Evolutionary conservation across 345 rosid genomes (phyloP).

Genomic region (Raphanus raphanistrum): DNA sequence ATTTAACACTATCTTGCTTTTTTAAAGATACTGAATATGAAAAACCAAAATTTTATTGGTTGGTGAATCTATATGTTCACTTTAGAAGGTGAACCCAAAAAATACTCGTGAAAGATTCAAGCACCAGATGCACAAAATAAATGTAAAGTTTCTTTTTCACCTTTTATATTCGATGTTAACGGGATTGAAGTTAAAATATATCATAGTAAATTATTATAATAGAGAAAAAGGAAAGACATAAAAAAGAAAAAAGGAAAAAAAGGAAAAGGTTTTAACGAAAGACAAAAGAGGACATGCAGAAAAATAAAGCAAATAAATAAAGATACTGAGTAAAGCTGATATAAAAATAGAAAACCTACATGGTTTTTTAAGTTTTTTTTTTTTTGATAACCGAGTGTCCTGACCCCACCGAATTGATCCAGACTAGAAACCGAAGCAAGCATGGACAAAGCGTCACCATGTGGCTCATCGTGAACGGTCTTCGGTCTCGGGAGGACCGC

Average conservation of each 20-base stretch:
- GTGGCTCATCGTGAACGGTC: too few species aligned
- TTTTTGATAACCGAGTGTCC: too few species aligned
- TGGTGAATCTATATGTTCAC: too few species aligned
- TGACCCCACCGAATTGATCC: too few species aligned
- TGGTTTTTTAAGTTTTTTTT: background rate
- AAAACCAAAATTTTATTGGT: too few species aligned
- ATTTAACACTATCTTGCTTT: too few species aligned
- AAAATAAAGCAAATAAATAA: conserved; percentile 71
- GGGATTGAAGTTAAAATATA: background rate
- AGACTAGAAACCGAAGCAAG: too few species aligned
- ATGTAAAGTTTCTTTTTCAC: conserved; percentile 22
- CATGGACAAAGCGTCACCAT: too few species aligned
- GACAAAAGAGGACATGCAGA: conserved; percentile 85
- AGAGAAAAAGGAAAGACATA: conserved; percentile 40
- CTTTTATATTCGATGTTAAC: background rate
- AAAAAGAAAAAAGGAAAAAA: conserved; percentile 33
- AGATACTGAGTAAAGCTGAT: conserved; percentile 30
- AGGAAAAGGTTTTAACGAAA: conserved; percentile 44
- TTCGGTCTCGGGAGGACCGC: too few species aligned
- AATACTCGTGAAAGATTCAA: conserved; percentile 45
- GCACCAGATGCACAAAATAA: conserved; percentile 32
- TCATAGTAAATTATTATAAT: background rate
- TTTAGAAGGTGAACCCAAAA: too few species aligned
- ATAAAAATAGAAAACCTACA: background rate
- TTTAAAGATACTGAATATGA: too few species aligned